Base-by-base conservation (phyloP, 2,329 filamentous ascomycete genomes). In the Penicillium sp. region DNA sequence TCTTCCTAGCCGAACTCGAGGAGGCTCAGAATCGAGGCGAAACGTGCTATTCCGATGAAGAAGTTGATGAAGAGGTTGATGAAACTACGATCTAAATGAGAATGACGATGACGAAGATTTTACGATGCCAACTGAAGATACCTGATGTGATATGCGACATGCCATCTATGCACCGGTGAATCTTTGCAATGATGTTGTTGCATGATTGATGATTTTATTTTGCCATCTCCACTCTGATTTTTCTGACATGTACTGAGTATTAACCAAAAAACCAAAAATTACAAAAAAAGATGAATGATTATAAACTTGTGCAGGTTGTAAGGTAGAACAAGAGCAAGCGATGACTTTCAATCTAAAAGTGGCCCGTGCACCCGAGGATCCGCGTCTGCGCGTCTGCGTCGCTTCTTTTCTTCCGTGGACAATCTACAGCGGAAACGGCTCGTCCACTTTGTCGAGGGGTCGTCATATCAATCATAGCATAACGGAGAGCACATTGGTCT, bases 291-390 rank as follows among this genome's bases (percentile, higher is more conserved):
- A 1, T 27, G 26, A 27, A 27, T 11, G 5, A 18, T 18, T 8
- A 4, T 11, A 10, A 16, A 3, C 3, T 11, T 18, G 14, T 34
- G 16, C 31, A 18, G 9, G 9, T 27, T 10, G 9, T 16, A n/a
- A 31, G 14, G 29, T 16, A 31, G 6, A 31, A 16, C 23, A 24
- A 9, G n/a, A 31, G n/a, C 27, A n/a, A 29, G 13, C 14, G 13
- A 13, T 6, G n/a, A n/a, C 13, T 29, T 20, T 20, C 54, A 50
- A 64, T 66, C 44, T 58, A 64, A 50, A 54, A 22, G 1, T 64
- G 63, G 63, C 56, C 64, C 49, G 63, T 67, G 64, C 64, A 13
- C 49, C 9, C 64, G 64, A 64, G 62, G 61, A 58, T 54, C 55
- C 62, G 61, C 63, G 64, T 56, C 47, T 29, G 24, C 43, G 31